Percentiles rank a stretch among this genome's conserved stretches.
Conservation (phyloP, 2,329 filamentous ascomycete species). For the Ophiostoma piceae region DNA sequence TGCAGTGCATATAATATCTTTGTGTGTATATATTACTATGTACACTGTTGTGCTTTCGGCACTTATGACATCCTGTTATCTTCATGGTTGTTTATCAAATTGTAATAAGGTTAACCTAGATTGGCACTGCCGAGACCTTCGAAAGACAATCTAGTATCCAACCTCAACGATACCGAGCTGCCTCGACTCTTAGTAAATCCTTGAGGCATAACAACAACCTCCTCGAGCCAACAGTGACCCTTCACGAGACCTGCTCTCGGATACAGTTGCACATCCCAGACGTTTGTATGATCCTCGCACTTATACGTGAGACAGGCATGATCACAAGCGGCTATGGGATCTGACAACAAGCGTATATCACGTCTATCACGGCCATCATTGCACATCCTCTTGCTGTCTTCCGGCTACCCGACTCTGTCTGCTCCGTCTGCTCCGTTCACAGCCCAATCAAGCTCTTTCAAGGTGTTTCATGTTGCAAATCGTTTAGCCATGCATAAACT, state of each 20-base stretch:
- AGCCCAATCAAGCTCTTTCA: background rate
- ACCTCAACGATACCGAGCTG: background rate
- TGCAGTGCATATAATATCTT: background rate
- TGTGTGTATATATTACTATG: background rate
- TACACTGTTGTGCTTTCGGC: background rate
- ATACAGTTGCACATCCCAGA: background rate
- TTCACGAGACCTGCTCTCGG: background rate
- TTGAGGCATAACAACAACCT: background rate
- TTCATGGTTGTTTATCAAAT: too few species aligned
- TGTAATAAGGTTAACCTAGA: background rate
- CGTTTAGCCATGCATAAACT: background rate
- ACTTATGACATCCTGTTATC: background rate
- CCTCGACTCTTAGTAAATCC: background rate
- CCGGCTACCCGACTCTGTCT: background rate
- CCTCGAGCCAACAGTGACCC: background rate
- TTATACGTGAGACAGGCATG: background rate
- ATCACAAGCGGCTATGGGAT: background rate
- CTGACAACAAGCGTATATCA: background rate
- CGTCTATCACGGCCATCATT: background rate
- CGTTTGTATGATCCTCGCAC: background rate
- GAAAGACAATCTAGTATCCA: too few species aligned
- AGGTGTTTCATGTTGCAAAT: constrained; percentile 10
- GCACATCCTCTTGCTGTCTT: background rate
- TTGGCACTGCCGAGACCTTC: background rate
- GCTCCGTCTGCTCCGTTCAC: background rate